Conservation (phyloP, 805 yeast genomes). For the Kazachstania kunashirensis region DNA sequence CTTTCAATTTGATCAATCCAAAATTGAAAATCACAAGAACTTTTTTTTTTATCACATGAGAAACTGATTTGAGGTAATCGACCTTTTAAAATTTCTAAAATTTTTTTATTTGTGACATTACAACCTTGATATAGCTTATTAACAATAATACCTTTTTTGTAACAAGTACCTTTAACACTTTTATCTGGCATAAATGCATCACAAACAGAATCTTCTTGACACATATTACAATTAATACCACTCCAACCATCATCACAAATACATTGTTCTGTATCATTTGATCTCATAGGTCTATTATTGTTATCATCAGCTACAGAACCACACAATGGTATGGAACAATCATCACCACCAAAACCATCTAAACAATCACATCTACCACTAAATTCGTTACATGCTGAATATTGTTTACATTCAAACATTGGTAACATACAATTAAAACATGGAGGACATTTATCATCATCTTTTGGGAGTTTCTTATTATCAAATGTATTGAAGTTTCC, state of each 20-base stretch:
- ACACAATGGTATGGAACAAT: conserved; percentile 81
- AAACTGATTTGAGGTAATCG: conserved; percentile 86
- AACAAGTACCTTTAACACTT: conserved; percentile 79
- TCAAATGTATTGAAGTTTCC: not conserved
- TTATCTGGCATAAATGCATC: conserved; percentile 76
- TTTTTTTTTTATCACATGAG: conserved; percentile 62
- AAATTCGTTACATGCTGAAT: conserved; percentile 74
- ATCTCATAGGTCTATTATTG: conserved; percentile 50
- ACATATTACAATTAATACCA: conserved; percentile 89
- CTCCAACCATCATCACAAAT: conserved; percentile 80
- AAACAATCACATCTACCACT: conserved; percentile 91
- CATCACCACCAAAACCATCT: conserved; percentile 88
- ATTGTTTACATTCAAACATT: conserved; percentile 82
- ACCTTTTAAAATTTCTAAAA: conserved; percentile 69
- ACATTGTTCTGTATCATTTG: conserved; percentile 43
- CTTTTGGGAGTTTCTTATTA: not conserved
- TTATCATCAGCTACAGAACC: conserved; percentile 52
- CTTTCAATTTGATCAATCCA: conserved; percentile 91
- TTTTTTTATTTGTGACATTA: conserved; percentile 84
- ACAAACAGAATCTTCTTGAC: conserved; percentile 65
- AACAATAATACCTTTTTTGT: conserved; percentile 73
- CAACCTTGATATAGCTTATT: conserved; percentile 82
- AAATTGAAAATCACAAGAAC: conserved; percentile 78
- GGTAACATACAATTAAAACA: conserved; percentile 94
- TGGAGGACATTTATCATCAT: conserved; percentile 59